Evolutionary conservation across 306 rosid species (phyloP), one percentile per base, ranked within the genome.

Genomic region (Sphenostylis stenocarpa): DNA sequence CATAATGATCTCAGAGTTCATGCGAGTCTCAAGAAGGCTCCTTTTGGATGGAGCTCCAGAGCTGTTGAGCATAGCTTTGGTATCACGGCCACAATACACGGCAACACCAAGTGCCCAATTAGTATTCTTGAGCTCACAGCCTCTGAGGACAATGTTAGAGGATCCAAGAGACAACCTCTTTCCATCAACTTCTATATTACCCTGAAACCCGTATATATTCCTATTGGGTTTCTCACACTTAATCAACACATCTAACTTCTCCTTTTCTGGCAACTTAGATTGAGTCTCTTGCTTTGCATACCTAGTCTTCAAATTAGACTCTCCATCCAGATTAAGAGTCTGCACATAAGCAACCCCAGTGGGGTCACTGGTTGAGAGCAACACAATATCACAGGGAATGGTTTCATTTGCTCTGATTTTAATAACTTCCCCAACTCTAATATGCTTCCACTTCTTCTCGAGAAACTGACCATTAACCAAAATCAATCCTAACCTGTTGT

Each of bases 11-110:
- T 95, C 97, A 0, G n/a, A 21, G 85, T 95, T 95, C 99, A 92
- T 95, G 7, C 83, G 93, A 55, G 91, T 92, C 90, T 95, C 97
- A 0, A 95, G 97, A 67, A 88, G 89, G 66, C 99, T 95, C 81
- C 97, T 87, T 85, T 95, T 95, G 15, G 99, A 95, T 26, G 97
- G 97, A 84, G 99, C 97, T 61, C 99, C 99, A 0, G 99, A 85
- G 82, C 70, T 92, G 77, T 95, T 95, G 47, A 92, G 96, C 99
- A 95, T 92, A 67, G 81, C 97, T 83, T 95, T 95, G 20, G 99
- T 95, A 84, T 95, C 97, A n/a, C 81, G 43, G 16, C 99, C 99
- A 67, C 90, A 88, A 86, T 95, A 95, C 41, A 92, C 99, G 0
- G 85, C 92, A 77, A 92, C 96, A 23, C 97, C 99, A 41, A 90